Evolutionary conservation across 2,329 filamentous ascomycete species (phyloP).

Genomic region (Pseudogymnoascus sp.): DNA sequence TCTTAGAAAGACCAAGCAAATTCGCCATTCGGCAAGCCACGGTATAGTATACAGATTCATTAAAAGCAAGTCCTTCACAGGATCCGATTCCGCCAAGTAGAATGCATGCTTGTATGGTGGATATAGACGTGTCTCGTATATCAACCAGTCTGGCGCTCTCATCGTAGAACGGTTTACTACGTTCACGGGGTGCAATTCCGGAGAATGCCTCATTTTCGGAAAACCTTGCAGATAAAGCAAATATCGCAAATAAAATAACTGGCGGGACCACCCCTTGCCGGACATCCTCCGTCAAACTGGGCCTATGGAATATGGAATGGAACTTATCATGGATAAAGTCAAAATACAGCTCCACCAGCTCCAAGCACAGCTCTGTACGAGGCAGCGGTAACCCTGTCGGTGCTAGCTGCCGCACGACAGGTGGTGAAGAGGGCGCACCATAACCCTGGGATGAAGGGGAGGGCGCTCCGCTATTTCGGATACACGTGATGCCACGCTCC

Average conservation of each 20-base stretch:
- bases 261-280: conserved; percentile 10
- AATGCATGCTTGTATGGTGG: conserved; percentile 19
- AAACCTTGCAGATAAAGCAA: conserved; percentile 20
- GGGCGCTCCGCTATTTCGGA: neutral
- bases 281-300: conserved; percentile 15
- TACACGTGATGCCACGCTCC: neutral
- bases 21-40: conserved; percentile 19
- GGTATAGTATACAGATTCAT: conserved; percentile 18
- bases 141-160: conserved; percentile 15
- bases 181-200: conserved; percentile 12
- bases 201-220: conserved; percentile 15
- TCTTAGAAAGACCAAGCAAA: conserved; percentile 16
- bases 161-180: conserved; percentile 13
- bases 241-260: conserved; percentile 17
- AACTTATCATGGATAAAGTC: conserved; percentile 21
- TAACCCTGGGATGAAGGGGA: neutral
- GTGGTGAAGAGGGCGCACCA: neutral
- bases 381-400: neutral
- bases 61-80: conserved; percentile 13
- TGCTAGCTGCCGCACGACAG: neutral
- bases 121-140: conserved; percentile 16
- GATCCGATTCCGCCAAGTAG: conserved; percentile 16
- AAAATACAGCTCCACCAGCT: conserved; percentile 19
- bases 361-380: conserved; percentile 10
- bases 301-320: conserved; percentile 19